phyloP scores from a whole-genome alignment of 352 stramenopile genomes.

The Blastocystis sp. region DNA sequence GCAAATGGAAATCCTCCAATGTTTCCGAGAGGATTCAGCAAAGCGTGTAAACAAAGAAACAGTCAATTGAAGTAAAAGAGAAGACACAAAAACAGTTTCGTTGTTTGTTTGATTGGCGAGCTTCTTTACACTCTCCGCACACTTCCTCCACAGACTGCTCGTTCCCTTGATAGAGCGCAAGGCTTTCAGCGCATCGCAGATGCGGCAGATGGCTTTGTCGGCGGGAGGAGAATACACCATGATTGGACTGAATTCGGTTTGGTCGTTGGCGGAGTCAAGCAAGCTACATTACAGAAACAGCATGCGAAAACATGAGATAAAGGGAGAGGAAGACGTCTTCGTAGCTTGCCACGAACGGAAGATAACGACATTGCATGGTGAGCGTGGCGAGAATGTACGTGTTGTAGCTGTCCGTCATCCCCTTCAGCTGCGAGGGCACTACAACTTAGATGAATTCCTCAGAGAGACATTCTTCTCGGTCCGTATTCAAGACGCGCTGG shows the following conservation, averaged over 20 bases:
- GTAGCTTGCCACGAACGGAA: neutral
- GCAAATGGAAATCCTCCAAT: neutral
- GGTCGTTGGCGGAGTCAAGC: neutral
- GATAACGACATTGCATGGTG: constrained; percentile 5
- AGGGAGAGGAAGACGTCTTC: neutral
- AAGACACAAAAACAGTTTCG: neutral
- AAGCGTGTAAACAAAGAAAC: too few relatives aligned
- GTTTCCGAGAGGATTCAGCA: neutral
- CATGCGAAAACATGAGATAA: neutral
- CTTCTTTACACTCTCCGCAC: neutral
- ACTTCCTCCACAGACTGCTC: neutral
- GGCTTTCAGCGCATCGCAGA: neutral
- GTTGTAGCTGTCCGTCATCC: neutral
- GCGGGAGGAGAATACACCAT: neutral
- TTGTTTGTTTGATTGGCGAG: neutral
- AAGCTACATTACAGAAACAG: neutral
- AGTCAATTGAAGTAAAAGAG: neutral
- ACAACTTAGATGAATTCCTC: neutral
- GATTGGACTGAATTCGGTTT: neutral
- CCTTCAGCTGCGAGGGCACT: neutral
- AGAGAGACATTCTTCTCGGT: neutral
- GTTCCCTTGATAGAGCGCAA: neutral
- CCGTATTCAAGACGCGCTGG: neutral
- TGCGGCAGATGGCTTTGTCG: neutral
- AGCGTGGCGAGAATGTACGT: constrained; percentile 5